Percentiles rank a stretch among this genome's conserved stretches.
Conservation (phyloP, 2,329 filamentous ascomycete genomes). For the Sarocladiaceae sp. region DNA sequence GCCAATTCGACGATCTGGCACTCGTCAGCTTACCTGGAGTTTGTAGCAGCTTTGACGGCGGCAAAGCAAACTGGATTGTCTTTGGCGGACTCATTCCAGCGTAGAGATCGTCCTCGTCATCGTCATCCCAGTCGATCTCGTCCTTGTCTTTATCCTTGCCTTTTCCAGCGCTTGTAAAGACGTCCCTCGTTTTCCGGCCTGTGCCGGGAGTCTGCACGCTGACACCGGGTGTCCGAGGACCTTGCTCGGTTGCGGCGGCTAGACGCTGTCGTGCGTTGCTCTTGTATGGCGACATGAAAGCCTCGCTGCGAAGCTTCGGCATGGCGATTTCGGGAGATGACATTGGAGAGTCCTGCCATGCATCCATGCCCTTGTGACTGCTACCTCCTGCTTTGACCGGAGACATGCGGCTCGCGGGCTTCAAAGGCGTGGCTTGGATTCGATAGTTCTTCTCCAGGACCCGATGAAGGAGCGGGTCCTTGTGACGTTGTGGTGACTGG, state of each 20-base stretch:
- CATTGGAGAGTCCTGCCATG: constrained; percentile 57
- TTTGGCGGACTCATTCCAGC: constrained; percentile 86
- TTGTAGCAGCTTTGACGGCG: constrained; percentile 71
- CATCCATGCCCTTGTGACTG: constrained; percentile 20
- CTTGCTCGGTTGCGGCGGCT: constrained; percentile 35
- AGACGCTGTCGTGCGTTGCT: constrained; percentile 40
- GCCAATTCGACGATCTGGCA: too few relatives aligned
- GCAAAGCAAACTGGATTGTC: constrained; percentile 81
- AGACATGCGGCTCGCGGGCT: constrained; percentile 39
- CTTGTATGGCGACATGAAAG: constrained; percentile 73
- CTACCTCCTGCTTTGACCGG: constrained; percentile 34
- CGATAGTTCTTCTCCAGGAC: constrained; percentile 96
- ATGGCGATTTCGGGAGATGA: constrained; percentile 76
- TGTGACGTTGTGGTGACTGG: constrained; percentile 32
- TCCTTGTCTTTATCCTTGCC: constrained; percentile 30
- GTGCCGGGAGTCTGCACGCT: constrained; percentile 74
- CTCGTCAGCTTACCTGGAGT: constrained; percentile 62
- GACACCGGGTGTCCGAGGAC: constrained; percentile 71
- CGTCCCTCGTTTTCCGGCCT: constrained; percentile 44
- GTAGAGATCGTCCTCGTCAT: constrained; percentile 59
- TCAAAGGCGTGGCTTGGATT: constrained; percentile 85
- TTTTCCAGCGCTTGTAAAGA: constrained; percentile 32
- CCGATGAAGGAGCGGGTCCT: constrained; percentile 81
- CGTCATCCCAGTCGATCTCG: constrained; percentile 71
- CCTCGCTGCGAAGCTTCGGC: constrained; percentile 78